These are phyloP conservation scores for Chlorella sp. DNA, from an alignment of 139 green algal species.

Conservation along the genomic window DNA sequence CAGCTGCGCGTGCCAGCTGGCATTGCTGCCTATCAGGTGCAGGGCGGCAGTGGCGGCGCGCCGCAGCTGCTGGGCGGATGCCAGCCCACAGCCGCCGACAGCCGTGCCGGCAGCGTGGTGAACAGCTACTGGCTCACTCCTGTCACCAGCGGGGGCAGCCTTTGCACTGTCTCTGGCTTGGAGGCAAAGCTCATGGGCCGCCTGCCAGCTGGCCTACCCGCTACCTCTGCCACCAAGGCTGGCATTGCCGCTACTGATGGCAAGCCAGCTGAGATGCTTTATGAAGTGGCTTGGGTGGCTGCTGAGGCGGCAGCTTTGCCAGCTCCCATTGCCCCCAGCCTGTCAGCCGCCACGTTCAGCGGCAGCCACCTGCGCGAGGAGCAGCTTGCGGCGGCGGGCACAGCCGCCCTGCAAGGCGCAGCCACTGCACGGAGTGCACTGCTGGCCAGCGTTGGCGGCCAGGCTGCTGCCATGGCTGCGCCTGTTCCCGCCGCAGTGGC, in stretches of 20 bases:
- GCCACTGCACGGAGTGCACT: background rate
- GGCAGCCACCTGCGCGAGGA: background rate
- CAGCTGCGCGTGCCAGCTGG: conserved; percentile 33
- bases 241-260: background rate
- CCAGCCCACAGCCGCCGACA: background rate
- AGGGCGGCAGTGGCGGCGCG: background rate
- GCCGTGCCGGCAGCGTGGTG: background rate
- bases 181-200: conserved; percentile 12
- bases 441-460: background rate
- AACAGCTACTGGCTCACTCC: conserved; percentile 34
- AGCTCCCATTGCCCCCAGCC: too few relatives aligned
- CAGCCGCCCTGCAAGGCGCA: conserved; percentile 13
- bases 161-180: conserved; percentile 21
- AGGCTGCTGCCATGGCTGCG: background rate
- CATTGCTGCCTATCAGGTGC: conserved; percentile 23
- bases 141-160: background rate
- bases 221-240: background rate
- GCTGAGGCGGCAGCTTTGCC: background rate
- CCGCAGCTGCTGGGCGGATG: conserved; percentile 12
- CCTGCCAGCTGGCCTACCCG: background rate
- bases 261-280: background rate
- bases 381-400: conserved; percentile 4
- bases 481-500: background rate
- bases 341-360: background rate
- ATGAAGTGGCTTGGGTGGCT: conserved; percentile 5